Base-by-base conservation (phyloP, 1,284 basidiomycete species). In the Anthracocystis panici-leucophaei region DNA sequence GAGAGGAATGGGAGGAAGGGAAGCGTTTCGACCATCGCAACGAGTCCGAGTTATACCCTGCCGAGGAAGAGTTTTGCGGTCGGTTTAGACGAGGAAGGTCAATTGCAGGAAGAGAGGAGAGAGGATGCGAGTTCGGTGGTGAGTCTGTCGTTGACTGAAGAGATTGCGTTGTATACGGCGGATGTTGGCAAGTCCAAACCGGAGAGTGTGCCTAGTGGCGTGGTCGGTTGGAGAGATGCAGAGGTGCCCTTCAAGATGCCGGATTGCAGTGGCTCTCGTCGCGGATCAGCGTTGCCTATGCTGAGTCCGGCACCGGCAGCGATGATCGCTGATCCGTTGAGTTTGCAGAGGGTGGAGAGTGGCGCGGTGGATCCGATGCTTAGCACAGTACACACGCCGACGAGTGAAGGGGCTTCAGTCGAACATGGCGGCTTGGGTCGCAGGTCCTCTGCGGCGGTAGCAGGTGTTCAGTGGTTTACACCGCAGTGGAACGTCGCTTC, bases 91-190 rank as follows among this genome's bases (percentile, higher is more conserved):
- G 29, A 42, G 27, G 62, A 70, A 8, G 54, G 57, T 20, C 35
- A 52, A 20, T 14, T 14, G 35, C 57, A 54, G n/a, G 18, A 54
- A 45, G 9, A 20, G 20, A 10, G 48, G 25, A 10, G 48, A 20
- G 14, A 21, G 20, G 27, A 70, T 65, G 23, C 53, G 4, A 31
- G 18, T 0, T 60, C 56, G 6, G 65, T 68, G 1, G 65, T 74
- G 5, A 61, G 57, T n/a, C 14, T 74, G 11, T 54, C 53, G 16
- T 44, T 74, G 52, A 74, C 71, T 2, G 71, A 74, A 29, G 71
- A 74, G 46, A 74, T 74, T 9, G 71, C 71, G 21, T 38, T 74
- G 56, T 74, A 74, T 18, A 66, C 65, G 14, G 31, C 44, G 3
- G 71, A 74, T 27, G 62, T 57, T 12, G 33, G 46, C 46, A 3